phyloP scores from a whole-genome alignment of 257 asterid genomes.

The Striga asiatica region DNA sequence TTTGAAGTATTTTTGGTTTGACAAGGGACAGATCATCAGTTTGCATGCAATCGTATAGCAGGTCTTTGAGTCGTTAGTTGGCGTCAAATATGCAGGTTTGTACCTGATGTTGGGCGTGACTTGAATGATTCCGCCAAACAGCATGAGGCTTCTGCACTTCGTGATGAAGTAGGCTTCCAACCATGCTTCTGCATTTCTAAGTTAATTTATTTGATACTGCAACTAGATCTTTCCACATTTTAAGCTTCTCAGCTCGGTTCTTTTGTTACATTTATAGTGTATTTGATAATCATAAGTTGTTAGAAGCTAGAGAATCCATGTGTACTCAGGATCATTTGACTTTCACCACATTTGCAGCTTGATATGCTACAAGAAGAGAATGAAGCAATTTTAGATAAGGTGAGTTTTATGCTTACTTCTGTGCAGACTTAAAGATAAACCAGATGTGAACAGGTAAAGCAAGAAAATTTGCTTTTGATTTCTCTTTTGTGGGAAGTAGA shows the following conservation, averaged over 20 bases:
- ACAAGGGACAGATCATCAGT: conserved; percentile 3
- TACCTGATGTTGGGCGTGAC: conserved; percentile 59
- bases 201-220: conserved; percentile 8
- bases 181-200: conserved; percentile 11
- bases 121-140: conserved; percentile 62
- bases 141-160: conserved; percentile 84
- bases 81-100: conserved; percentile 43
- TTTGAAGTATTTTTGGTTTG: neutral
- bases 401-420: conserved; percentile 24
- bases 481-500: conserved; percentile 11
- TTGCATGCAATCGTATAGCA: neutral
- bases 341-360: conserved; percentile 52
- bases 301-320: conserved; percentile 1
- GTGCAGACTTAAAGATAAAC: too few species aligned
- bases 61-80: conserved; percentile 12
- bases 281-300: conserved; percentile 2
- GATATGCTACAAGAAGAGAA: conserved; percentile 97
- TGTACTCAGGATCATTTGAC: conserved; percentile 12
- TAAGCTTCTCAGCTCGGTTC: conserved; percentile 6
- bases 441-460: neutral
- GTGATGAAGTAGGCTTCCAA: conserved; percentile 67
- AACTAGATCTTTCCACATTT: conserved; percentile 4
- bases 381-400: conserved; percentile 76
- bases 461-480: too few species aligned
- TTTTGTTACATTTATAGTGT: neutral